phyloP scores from a whole-genome alignment of 2,329 filamentous ascomycete genomes.

The Cercospora janseana region DNA sequence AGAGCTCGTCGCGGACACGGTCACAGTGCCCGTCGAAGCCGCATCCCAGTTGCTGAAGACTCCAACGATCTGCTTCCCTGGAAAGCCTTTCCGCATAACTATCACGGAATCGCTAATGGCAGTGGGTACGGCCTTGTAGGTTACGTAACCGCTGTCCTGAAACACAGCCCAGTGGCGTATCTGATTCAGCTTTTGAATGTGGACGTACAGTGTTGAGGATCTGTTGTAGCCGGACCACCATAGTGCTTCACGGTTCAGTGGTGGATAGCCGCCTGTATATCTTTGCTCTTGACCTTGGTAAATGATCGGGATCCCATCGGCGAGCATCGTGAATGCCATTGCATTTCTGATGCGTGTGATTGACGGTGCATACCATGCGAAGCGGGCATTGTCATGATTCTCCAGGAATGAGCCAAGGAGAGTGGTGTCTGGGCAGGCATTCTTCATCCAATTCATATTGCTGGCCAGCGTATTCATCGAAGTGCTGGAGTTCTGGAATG shows the following conservation, averaged over 20 bases:
- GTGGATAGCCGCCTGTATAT: conserved; percentile 40
- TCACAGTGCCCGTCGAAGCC: conserved; percentile 20
- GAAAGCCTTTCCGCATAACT: conserved; percentile 46
- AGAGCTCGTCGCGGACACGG: conserved; percentile 32
- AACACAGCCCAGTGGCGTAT: conserved; percentile 48
- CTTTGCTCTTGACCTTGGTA: conserved; percentile 65
- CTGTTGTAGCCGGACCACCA: conserved; percentile 42
- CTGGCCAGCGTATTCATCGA: conserved; percentile 40
- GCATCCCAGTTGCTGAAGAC: conserved; percentile 34
- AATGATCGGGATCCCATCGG: conserved; percentile 60
- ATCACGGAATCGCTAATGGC: conserved; percentile 43
- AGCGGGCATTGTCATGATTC: conserved; percentile 40
- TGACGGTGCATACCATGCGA: conserved; percentile 50
- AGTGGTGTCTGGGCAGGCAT: conserved; percentile 38
- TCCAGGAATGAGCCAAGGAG: conserved; percentile 42
- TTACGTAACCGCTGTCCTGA: conserved; percentile 40
- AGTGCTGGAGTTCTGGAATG: conserved; percentile 38
- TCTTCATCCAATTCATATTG: conserved; percentile 30
- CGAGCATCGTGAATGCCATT: conserved; percentile 58
- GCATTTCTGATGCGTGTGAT: conserved; percentile 58
- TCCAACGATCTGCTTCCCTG: conserved; percentile 39
- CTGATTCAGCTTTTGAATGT: conserved; percentile 46
- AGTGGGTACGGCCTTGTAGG: conserved; percentile 40
- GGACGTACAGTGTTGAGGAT: conserved; percentile 42
- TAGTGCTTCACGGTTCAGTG: conserved; percentile 40